Percentiles rank a stretch among this genome's conserved stretches.
phyloP scores from a whole-genome alignment of 2,329 filamentous ascomycete genomes.

The Akanthomyces uredinophilus region DNA sequence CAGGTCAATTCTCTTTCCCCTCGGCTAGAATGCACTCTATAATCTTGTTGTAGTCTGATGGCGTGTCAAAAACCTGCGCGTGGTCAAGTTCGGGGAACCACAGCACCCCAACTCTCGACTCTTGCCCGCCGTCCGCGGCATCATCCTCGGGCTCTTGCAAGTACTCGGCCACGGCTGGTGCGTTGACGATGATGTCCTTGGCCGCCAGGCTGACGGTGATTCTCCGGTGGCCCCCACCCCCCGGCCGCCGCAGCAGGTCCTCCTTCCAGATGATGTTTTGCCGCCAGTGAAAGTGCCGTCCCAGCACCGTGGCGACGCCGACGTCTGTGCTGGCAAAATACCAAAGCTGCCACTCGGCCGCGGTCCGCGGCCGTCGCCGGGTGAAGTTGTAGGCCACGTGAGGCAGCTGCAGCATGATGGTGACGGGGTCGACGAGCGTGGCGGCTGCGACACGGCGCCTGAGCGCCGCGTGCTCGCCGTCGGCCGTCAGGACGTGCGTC shows the following conservation, averaged over 20 bases:
- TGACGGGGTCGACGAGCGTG: conserved; percentile 57
- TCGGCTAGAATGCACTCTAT: conserved; percentile 24
- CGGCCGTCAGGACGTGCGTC: conserved; percentile 53
- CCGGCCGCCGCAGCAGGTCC: conserved; percentile 40
- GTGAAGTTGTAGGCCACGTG: conserved; percentile 70
- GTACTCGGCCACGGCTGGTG: conserved; percentile 52
- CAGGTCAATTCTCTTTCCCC: conserved; percentile 4
- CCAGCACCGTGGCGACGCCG: conserved; percentile 59
- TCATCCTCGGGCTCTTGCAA: conserved; percentile 28
- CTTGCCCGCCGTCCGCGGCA: conserved; percentile 17
- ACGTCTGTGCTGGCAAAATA: conserved; percentile 67
- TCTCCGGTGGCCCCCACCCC: conserved; percentile 23
- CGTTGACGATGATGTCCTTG: conserved; percentile 61
- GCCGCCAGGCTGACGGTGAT: conserved; percentile 56
- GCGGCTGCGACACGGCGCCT: conserved; percentile 45
- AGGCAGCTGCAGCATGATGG: conserved; percentile 62
- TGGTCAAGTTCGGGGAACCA: conserved; percentile 60
- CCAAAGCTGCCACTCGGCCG: conserved; percentile 67
- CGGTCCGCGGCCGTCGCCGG: conserved; percentile 42
- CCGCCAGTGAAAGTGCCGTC: conserved; percentile 65
- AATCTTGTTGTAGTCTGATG: conserved; percentile 24
- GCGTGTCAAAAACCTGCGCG: conserved; percentile 54
- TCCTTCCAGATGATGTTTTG: conserved; percentile 68
- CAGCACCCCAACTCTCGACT: conserved; percentile 47
- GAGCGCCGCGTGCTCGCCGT: conserved; percentile 27